phyloP scores from a whole-genome alignment of 2,329 filamentous ascomycete species.

The Colletotrichum filicis region DNA sequence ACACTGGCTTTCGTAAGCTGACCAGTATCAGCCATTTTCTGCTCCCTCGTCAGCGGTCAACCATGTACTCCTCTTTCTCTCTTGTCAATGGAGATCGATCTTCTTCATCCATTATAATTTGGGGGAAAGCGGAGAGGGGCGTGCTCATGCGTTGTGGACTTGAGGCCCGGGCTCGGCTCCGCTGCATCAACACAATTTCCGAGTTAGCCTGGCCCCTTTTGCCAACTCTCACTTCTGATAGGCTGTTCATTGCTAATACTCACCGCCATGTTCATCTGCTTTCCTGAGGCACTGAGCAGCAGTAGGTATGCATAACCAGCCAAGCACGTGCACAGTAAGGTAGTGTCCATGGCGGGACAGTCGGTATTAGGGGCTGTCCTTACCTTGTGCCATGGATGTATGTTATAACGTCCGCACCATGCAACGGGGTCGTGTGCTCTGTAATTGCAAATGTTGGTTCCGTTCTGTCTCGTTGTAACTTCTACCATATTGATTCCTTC shows the following conservation, averaged over 20 bases:
- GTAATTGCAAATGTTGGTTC: not conserved
- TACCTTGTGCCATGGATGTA: not conserved
- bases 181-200: slow-evolving; percentile 32
- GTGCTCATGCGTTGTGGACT: not conserved
- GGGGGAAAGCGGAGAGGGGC: not conserved
- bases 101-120: not conserved
- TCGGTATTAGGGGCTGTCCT: not conserved
- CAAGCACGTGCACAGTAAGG: not conserved
- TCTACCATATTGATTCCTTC: not conserved
- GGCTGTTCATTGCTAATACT: not conserved
- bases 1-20: not conserved
- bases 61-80: not conserved
- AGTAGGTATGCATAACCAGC: no score
- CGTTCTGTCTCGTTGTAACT: not conserved
- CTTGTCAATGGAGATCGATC: not conserved
- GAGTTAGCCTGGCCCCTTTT: not conserved
- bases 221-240: not conserved
- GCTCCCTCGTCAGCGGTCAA: not conserved
- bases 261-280: slow-evolving; percentile 7
- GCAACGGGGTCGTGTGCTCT: not conserved
- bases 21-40: not conserved
- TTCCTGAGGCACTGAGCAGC: not conserved
- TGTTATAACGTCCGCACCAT: not conserved
- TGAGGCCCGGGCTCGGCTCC: slow-evolving; percentile 9
- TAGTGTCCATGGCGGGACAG: not conserved